Base-by-base conservation (phyloP, 257 asterid species). In the Nicotiana tomentosiformis region DNA sequence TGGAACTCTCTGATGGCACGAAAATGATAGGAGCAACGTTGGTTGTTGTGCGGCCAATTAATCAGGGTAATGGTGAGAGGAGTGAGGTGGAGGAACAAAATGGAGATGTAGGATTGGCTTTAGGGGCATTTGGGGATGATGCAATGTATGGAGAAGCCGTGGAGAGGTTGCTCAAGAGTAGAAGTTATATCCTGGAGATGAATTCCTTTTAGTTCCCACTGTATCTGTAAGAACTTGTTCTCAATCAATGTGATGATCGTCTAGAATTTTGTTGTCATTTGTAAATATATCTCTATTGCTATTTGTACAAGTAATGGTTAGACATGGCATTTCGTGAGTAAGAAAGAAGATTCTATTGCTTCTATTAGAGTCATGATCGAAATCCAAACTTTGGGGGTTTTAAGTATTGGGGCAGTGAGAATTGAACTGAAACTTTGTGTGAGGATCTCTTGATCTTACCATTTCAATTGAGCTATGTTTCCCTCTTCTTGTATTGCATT, bases 161-260 rank as follows among this genome's bases (percentile, higher is more conserved):
- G 60, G 89, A 86, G 78, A 89, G 85, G 74, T 70, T 92, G 90
- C 87, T 90, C 29, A 90, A 89, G 68, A 69, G 91, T 84, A 84
- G 89, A 87, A 85, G 89, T 78, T 92, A 90, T 68, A 85, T 92
- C 82, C 92, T 90, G n/a, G 96, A 92, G 85, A 92, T 92, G 94
- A 90, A 92, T 87, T 88, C 96, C 7, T 90, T 92, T 79, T 92
- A 68, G 78, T 57, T 69, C 51, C 35, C 15, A 37, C 20, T 5
- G 20, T 70, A 23, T 70, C 78, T 20, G 62, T 74, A 74, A 74
- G 80, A 18, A 26, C 46, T 74, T 49, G 26, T 4, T 51, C 80
- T 74, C 64, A 51, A 26, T 15, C 53, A 74, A 15, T 51, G 16
- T 61, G 80, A 7, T 51, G 7, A 72, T 46, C 11, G 14, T 46